Conservation (phyloP, 140 eudicot species). For the Oenanthe javanica region DNA sequence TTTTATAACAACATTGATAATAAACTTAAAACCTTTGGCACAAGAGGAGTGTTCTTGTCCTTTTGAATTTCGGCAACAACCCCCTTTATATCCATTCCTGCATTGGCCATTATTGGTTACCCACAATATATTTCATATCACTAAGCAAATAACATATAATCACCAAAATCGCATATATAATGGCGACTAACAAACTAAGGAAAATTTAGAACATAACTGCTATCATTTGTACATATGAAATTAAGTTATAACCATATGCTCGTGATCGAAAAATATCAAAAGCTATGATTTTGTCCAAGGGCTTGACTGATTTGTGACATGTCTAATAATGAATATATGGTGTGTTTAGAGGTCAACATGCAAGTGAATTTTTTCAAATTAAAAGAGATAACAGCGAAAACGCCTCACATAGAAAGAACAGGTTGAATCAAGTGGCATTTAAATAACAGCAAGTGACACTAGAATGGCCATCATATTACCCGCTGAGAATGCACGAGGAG, state of each 20-base stretch:
- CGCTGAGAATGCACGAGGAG: constrained; percentile 93
- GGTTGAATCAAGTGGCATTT: not conserved
- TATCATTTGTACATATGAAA: not conserved
- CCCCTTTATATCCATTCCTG: constrained; percentile 99
- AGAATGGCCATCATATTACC: constrained; percentile 29
- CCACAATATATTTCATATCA: constrained; percentile 26
- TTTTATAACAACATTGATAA: constrained; percentile 10
- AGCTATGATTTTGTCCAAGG: not conserved
- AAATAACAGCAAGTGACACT: not conserved
- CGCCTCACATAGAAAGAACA: not conserved
- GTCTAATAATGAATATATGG: not conserved
- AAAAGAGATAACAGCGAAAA: not conserved
- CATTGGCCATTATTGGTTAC: constrained; percentile 45
- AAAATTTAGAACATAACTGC: not conserved
- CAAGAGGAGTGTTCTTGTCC: constrained; percentile 92
- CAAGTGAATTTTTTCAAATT: not conserved
- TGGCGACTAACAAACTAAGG: constrained; percentile 8
- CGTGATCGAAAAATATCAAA: not conserved
- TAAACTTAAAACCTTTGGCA: constrained; percentile 52
- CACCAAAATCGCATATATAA: constrained; percentile 8
- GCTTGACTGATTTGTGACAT: not conserved
- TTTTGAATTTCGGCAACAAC: constrained; percentile 94
- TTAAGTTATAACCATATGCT: not conserved
- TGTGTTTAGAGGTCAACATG: not conserved
- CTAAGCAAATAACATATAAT: constrained; percentile 1